Percentiles rank a stretch among this genome's conserved stretches.
phyloP scores from a whole-genome alignment of 345 rosid species.

The Nasturtium officinale region DNA sequence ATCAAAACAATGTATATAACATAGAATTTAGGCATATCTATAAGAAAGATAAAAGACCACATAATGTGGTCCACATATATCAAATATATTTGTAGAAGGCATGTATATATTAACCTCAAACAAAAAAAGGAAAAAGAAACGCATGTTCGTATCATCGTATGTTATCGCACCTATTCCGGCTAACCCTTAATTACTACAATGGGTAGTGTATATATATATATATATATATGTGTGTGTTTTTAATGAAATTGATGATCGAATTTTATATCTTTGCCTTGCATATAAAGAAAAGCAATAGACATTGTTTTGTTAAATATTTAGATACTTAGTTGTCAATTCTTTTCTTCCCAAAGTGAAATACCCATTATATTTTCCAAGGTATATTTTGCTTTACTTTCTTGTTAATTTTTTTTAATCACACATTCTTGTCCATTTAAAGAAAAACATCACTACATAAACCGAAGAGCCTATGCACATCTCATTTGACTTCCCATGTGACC shows the following conservation, averaged over 20 bases:
- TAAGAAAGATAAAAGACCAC: not conserved
- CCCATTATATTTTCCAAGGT: slow-evolving; percentile 29
- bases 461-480: not conserved
- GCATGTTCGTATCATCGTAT: too few relatives aligned
- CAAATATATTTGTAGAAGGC: not conserved
- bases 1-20: not conserved
- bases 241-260: not conserved
- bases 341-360: slow-evolving; percentile 47
- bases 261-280: slow-evolving; percentile 2
- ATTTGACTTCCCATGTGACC: slow-evolving; percentile 21
- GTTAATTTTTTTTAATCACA: not conserved
- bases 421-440: not conserved
- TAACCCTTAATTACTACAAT: not conserved
- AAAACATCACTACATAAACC: slow-evolving; percentile 34
- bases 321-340: slow-evolving; percentile 43
- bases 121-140: not conserved
- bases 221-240: too few relatives aligned
- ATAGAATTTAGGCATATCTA: not conserved
- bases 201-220: too few relatives aligned
- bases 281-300: slow-evolving; percentile 12
- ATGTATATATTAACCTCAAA: not conserved
- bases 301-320: not conserved
- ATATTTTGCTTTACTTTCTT: slow-evolving; percentile 27
- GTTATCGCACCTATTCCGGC: not conserved
- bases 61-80: not conserved